Percentiles rank a stretch among this genome's conserved stretches.
Evolutionary conservation across 805 yeast genomes (phyloP).

Genomic region (Myxozyma udenii): DNA sequence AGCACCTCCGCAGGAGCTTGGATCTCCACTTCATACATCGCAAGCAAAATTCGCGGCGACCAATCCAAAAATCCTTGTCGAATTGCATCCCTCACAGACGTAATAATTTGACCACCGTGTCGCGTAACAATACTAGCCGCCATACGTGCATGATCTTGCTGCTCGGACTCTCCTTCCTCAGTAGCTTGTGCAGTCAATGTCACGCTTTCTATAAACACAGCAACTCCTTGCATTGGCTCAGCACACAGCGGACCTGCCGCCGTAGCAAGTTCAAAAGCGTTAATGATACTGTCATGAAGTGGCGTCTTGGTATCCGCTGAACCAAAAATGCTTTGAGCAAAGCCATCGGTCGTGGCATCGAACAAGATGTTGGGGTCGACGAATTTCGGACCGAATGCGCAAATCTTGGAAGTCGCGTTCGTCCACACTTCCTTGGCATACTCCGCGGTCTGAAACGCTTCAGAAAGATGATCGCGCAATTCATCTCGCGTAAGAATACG

Average conservation of each 20-base stretch:
- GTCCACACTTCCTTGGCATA: conserved; percentile 34
- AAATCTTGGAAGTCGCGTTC: conserved; percentile 38
- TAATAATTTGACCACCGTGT: conserved; percentile 67
- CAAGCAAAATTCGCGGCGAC: conserved; percentile 88
- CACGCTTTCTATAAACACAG: conserved; percentile 50
- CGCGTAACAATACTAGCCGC: conserved; percentile 41
- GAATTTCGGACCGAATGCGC: conserved; percentile 74
- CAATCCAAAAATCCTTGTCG: conserved; percentile 68
- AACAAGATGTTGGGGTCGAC: conserved; percentile 71
- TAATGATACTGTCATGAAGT: conserved; percentile 54
- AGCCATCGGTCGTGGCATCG: conserved; percentile 43
- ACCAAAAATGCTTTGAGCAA: conserved; percentile 11
- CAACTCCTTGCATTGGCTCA: conserved; percentile 83
- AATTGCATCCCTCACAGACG: conserved; percentile 68
- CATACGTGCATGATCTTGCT: conserved; percentile 13
- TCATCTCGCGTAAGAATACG: conserved; percentile 34
- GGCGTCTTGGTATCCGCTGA: conserved; percentile 7
- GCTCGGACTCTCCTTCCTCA: conserved; percentile 28
- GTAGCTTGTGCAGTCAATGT: background rate
- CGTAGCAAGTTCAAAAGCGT: conserved; percentile 82
- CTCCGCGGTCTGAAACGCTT: conserved; percentile 36
- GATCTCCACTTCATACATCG: conserved; percentile 90
- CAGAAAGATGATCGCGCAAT: conserved; percentile 40
- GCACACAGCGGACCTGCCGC: conserved; percentile 83
- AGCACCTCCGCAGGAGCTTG: conserved; percentile 93